Conservation (phyloP, 805 yeast genomes). For the Zygosaccharomyces bailii region DNA sequence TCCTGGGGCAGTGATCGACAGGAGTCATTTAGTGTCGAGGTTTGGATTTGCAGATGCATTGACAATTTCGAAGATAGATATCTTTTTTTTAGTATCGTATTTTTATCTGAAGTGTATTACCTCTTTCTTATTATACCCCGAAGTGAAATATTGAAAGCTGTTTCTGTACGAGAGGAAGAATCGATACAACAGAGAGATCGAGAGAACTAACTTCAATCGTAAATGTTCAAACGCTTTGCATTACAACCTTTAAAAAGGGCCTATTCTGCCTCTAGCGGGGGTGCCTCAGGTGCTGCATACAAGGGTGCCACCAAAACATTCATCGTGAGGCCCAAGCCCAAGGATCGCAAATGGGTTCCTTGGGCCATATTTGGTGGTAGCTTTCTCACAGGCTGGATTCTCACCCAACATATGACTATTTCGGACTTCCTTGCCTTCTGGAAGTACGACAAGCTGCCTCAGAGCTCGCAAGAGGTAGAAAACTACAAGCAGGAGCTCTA, state of each 20-base stretch:
- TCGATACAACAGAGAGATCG: background rate
- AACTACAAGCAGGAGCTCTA: slow-evolving; percentile 40
- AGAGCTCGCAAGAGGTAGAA: slow-evolving; percentile 29
- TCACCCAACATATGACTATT: slow-evolving; percentile 36
- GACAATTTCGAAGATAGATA: background rate
- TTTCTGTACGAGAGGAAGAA: background rate
- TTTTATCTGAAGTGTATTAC: background rate
- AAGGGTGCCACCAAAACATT: slow-evolving; percentile 16
- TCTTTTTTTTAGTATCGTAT: background rate
- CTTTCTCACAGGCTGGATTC: slow-evolving; percentile 32
- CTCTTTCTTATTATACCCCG: background rate
- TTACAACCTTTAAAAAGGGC: slow-evolving; percentile 8
- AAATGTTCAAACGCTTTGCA: slow-evolving; percentile 18
- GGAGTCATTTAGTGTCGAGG: slow-evolving; percentile 28
- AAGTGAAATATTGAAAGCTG: background rate
- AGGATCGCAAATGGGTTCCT: slow-evolving; percentile 25
- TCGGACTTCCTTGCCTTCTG: slow-evolving; percentile 36
- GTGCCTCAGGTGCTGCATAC: too few relatives aligned
- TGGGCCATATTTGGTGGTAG: slow-evolving; percentile 30
- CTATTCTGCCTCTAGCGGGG: slow-evolving; percentile 6
- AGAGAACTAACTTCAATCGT: background rate
- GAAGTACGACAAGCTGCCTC: slow-evolving; percentile 33
- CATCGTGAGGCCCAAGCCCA: slow-evolving; percentile 13
- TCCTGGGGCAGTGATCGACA: slow-evolving; percentile 9
- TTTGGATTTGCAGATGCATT: slow-evolving; percentile 29